phyloP scores from a whole-genome alignment of 495 filamentous ascomycete species.

The Sporormia fimetaria region DNA sequence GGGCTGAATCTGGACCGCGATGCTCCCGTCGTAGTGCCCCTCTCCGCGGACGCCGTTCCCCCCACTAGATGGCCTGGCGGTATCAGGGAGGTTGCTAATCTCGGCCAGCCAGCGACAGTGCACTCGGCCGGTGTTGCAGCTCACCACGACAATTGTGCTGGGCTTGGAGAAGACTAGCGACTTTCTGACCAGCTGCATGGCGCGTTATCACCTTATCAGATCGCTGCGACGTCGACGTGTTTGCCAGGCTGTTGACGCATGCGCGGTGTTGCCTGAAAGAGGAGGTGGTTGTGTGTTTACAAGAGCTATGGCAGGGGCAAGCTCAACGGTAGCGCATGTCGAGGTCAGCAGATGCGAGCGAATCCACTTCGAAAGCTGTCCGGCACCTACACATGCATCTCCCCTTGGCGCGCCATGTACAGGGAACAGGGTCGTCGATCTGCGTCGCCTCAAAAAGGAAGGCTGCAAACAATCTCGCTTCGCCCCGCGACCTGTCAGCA shows the following conservation, averaged over 20 bases:
- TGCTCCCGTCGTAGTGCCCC: too few relatives aligned
- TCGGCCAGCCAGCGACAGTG: too few relatives aligned
- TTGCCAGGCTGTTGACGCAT: conserved; percentile 12
- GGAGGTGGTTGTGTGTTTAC: conserved; percentile 12
- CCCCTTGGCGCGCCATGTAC: conserved; percentile 2
- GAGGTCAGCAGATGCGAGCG: conserved; percentile 13
- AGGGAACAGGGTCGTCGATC: conserved; percentile 3
- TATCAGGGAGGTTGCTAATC: too few relatives aligned
- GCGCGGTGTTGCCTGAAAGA: conserved; percentile 9
- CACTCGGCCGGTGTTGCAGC: too few relatives aligned
- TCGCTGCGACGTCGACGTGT: conserved; percentile 2
- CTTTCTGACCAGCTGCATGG: too few relatives aligned
- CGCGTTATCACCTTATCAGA: conserved; percentile 13
- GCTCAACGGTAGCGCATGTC: conserved; percentile 15
- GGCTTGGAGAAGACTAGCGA: too few relatives aligned
- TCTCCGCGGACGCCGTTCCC: too few relatives aligned
- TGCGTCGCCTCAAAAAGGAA: conserved; percentile 9
- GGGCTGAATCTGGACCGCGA: too few relatives aligned
- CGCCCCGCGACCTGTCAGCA: neutral
- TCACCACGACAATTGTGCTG: too few relatives aligned
- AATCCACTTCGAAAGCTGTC: neutral
- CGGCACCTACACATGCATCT: neutral
- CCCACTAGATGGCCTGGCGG: too few relatives aligned
- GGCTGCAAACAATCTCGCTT: conserved; percentile 11
- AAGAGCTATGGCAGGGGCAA: conserved; percentile 20